Evolutionary conservation across 768 basidiomycete genomes (phyloP).

Genomic region (Trametes gibbosa): DNA sequence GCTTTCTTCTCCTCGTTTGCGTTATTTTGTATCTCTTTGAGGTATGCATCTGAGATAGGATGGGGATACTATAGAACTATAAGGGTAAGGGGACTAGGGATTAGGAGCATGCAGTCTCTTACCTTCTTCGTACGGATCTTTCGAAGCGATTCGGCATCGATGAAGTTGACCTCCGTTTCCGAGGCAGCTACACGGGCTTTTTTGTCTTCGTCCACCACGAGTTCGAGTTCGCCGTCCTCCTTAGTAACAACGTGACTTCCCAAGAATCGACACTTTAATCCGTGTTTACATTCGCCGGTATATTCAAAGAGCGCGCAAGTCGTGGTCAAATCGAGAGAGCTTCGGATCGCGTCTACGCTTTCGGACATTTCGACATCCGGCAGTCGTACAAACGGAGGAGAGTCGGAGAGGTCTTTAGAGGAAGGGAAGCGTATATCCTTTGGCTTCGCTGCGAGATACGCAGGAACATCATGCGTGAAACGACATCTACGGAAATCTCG

Average conservation of each 20-base stretch:
- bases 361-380: constrained; percentile 28
- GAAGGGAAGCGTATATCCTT: constrained; percentile 63
- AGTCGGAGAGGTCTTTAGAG: constrained; percentile 38
- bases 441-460: constrained; percentile 76
- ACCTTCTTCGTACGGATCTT: constrained; percentile 70
- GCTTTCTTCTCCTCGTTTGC: constrained; percentile 15
- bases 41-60: constrained; percentile 62
- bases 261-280: constrained; percentile 90
- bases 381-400: constrained; percentile 49
- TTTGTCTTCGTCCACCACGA: constrained; percentile 58
- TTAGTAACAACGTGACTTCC: constrained; percentile 64
- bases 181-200: constrained; percentile 45
- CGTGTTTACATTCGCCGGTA: constrained; percentile 75
- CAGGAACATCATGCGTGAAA: constrained; percentile 71
- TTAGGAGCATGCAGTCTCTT: constrained; percentile 9
- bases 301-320: constrained; percentile 67
- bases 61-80: constrained; percentile 51
- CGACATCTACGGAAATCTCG: constrained; percentile 55
- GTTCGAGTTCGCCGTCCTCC: constrained; percentile 41
- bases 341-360: constrained; percentile 22
- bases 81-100: neutral
- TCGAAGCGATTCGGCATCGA: constrained; percentile 56
- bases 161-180: constrained; percentile 67
- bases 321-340: constrained; percentile 46
- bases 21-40: constrained; percentile 46